Conservation (phyloP, 2,329 filamentous ascomycete species). For the Cadophora sp. region DNA sequence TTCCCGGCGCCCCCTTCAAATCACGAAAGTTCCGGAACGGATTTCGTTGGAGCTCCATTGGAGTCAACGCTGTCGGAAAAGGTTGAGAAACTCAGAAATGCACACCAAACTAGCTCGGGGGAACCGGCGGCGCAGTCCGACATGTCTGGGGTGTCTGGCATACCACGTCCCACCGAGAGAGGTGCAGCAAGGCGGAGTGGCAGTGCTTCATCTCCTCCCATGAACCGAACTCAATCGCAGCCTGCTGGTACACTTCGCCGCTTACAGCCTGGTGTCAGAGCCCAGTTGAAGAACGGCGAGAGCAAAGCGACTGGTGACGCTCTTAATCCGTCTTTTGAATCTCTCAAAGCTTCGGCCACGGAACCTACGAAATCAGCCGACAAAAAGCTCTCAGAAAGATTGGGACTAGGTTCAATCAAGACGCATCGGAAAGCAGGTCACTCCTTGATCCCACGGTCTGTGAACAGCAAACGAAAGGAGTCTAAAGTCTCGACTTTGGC, state of each 20-base stretch:
- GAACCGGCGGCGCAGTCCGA: conserved; percentile 34
- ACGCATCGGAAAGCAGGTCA: conserved; percentile 58
- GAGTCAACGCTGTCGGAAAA: conserved; percentile 42
- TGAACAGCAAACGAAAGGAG: conserved; percentile 72
- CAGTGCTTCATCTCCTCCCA: conserved; percentile 40
- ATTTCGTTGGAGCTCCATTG: conserved; percentile 23
- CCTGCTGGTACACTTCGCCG: conserved; percentile 45
- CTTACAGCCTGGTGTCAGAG: conserved; percentile 36
- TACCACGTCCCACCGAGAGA: conserved; percentile 44
- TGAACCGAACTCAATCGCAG: conserved; percentile 46
- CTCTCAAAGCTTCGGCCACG: conserved; percentile 36
- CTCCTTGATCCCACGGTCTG: conserved; percentile 90
- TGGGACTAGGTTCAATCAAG: conserved; percentile 72
- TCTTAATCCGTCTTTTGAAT: conserved; percentile 34
- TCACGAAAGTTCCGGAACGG: conserved; percentile 8
- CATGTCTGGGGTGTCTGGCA: conserved; percentile 43
- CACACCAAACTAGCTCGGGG: conserved; percentile 28
- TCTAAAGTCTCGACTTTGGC: conserved; percentile 90
- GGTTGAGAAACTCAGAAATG: conserved; percentile 41
- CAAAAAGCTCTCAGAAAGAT: conserved; percentile 78
- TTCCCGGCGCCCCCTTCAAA: conserved; percentile 21
- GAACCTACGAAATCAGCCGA: conserved; percentile 50
- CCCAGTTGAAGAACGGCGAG: conserved; percentile 35
- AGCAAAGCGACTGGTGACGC: conserved; percentile 30
- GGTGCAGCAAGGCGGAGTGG: conserved; percentile 36